Evolutionary conservation across 768 basidiomycete genomes (phyloP), one percentile per base, ranked within the genome.

Genomic region (Kwoniella botswanensis): DNA sequence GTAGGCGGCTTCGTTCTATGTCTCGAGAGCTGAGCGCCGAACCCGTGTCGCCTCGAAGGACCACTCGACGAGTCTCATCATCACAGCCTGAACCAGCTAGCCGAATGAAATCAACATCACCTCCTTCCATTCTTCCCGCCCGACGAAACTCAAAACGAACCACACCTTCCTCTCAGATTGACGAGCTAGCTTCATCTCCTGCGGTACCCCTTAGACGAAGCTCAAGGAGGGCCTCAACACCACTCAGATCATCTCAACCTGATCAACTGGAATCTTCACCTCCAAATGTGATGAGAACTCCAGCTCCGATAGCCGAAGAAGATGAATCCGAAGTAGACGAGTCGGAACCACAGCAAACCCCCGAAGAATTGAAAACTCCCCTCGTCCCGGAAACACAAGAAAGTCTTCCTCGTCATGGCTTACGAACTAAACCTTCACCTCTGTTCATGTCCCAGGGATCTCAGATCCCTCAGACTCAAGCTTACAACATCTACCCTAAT

Each of bases 401-500:
- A 9, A 44, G 42, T 46, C 35, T 42, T 18, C 59, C 56, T 55
- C 26, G 68, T 41, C 29, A 21, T 6, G 24, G 15, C n/a, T 56
- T 26, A 59, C 21, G 66, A 52, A 56, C 43, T 1, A 52, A 42
- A 3, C 62, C 62, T n/a, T 50, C 53, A 9, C 67, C 67, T 3
- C 53, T 73, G 12, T 73, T 73, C 65, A 70, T 73, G 68, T 60
- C 68, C 6, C 72, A 69, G 26, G 72, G 72, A 21, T 70, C 72
- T 2, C 72, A 70, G 22, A 43, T 70, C 3, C 72, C 68, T 4
- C 60, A 65, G 11, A 73, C 72, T 52, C 72, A 73, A 67, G 67
- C 67, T 12, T 72, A 72, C 57, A 72, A 68, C 24, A 42, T 67
- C 22, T 67, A 67, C 35, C 60, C 60, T 11, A 63, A 50, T 17